Evolutionary conservation across 2,329 filamentous ascomycete species (phyloP).

Genomic region (Fusarium algeriense): DNA sequence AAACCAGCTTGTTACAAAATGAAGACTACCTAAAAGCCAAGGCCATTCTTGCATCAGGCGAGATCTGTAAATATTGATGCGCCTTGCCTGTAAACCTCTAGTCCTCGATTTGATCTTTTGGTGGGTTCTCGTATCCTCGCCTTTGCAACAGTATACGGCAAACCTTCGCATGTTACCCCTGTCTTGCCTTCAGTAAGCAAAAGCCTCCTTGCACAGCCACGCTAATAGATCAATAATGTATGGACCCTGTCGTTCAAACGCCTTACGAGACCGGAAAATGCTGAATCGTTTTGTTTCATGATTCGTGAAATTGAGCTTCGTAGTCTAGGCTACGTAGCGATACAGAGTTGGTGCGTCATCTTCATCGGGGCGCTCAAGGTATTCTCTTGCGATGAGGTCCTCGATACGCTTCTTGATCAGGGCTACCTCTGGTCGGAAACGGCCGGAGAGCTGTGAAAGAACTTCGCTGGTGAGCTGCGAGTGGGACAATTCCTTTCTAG

Average conservation of each 20-base stretch:
- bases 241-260: slow-evolving; percentile 37
- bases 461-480: slow-evolving; percentile 78
- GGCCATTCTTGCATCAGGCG: neutral
- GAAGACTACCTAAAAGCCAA: neutral
- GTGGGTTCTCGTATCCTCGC: neutral
- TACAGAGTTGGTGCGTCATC: slow-evolving; percentile 74
- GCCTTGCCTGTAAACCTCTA: neutral
- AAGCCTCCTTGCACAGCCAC: slow-evolving; percentile 17
- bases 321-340: slow-evolving; percentile 73
- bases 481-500: slow-evolving; percentile 79
- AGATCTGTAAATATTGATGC: neutral
- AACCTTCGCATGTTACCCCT: neutral
- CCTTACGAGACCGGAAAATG: slow-evolving; percentile 37
- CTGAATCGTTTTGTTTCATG: slow-evolving; percentile 37
- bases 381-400: slow-evolving; percentile 80
- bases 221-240: slow-evolving; percentile 34
- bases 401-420: slow-evolving; percentile 88
- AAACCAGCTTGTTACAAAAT: neutral
- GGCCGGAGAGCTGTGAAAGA: slow-evolving; percentile 73
- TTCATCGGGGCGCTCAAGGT: slow-evolving; percentile 78
- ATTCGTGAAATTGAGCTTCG: slow-evolving; percentile 36
- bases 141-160: neutral
- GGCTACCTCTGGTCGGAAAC: slow-evolving; percentile 80
- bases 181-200: slow-evolving; percentile 11
- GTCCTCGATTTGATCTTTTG: neutral